A percentile compares a stretch with the other conserved stretches of the same genome.
These are phyloP conservation scores for Phtheirospermum japonicum DNA, from an alignment of 257 asterid genomes.

Conservation along the genomic window DNA sequence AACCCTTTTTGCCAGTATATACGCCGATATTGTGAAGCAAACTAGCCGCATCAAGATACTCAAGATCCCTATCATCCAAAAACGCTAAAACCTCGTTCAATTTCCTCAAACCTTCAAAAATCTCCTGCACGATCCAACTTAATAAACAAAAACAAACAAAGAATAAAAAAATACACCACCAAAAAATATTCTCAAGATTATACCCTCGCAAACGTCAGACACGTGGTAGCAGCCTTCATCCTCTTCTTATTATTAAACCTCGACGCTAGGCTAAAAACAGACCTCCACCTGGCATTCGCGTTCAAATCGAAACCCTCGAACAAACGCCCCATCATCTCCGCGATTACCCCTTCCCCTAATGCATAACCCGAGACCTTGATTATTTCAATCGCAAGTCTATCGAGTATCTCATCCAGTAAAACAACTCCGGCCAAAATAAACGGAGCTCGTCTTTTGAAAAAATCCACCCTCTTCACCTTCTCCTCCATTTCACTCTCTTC, in stretches of 20 bases:
- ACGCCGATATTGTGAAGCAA: conserved; percentile 76
- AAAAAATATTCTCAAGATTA: conserved; percentile 11
- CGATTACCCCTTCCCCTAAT: conserved; percentile 70
- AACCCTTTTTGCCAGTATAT: conserved; percentile 67
- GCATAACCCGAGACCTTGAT: conserved; percentile 78
- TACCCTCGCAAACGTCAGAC: conserved; percentile 63
- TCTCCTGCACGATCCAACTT: conserved; percentile 2
- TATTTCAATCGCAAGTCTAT: conserved; percentile 51
- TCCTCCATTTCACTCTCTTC: conserved; percentile 49
- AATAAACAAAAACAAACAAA: conserved; percentile 1
- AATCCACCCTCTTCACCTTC: conserved; percentile 35
- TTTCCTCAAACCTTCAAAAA: conserved; percentile 25
- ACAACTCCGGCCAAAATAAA: conserved; percentile 68
- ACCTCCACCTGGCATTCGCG: conserved; percentile 71
- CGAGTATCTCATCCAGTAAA: conserved; percentile 61
- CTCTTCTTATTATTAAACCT: conserved; percentile 54
- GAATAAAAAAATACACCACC: not conserved
- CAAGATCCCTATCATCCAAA: conserved; percentile 62
- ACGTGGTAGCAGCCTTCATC: conserved; percentile 62
- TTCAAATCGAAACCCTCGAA: conserved; percentile 44
- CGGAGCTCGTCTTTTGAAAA: conserved; percentile 52
- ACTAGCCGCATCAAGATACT: conserved; percentile 83
- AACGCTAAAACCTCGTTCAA: conserved; percentile 29
- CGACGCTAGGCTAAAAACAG: conserved; percentile 50
- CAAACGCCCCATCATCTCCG: conserved; percentile 56